A percentile compares a stretch with the other conserved stretches of the same genome.
These are phyloP conservation scores for Bonia amplexicaulis DNA, from an alignment of 176 grass and related monocot genomes.

Conservation along the genomic window DNA sequence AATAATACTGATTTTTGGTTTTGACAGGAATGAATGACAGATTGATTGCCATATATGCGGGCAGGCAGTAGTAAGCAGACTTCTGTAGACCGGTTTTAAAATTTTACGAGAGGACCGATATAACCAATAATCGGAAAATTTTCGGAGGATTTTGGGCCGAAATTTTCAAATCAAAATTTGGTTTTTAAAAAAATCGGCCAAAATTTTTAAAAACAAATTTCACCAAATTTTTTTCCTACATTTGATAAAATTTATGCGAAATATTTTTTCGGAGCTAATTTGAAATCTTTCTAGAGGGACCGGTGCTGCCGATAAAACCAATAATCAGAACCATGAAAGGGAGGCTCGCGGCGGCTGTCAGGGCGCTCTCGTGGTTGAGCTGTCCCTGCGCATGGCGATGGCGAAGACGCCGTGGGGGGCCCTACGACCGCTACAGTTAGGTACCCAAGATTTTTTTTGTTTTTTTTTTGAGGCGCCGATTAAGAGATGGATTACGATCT, in stretches of 20 bases:
- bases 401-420: background rate
- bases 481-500: background rate
- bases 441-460: background rate
- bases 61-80: background rate
- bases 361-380: slow-evolving; percentile 17
- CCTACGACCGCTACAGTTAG: background rate
- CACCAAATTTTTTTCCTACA: no score
- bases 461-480: background rate
- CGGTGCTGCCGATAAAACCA: no score
- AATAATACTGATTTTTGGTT: background rate
- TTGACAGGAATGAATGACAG: background rate
- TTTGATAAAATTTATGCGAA: no score
- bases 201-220: no score
- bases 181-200: no score
- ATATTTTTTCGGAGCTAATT: no score
- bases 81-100: no score
- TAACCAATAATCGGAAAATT: no score
- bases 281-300: no score
- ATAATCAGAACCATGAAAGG: background rate
- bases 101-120: no score
- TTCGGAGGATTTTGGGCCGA: no score
- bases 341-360: background rate
- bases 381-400: slow-evolving; percentile 25
- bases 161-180: no score
- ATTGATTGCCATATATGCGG: background rate